These are phyloP conservation scores for Myxozyma melibiosi DNA, from an alignment of 805 yeast species.

Conservation along the genomic window DNA sequence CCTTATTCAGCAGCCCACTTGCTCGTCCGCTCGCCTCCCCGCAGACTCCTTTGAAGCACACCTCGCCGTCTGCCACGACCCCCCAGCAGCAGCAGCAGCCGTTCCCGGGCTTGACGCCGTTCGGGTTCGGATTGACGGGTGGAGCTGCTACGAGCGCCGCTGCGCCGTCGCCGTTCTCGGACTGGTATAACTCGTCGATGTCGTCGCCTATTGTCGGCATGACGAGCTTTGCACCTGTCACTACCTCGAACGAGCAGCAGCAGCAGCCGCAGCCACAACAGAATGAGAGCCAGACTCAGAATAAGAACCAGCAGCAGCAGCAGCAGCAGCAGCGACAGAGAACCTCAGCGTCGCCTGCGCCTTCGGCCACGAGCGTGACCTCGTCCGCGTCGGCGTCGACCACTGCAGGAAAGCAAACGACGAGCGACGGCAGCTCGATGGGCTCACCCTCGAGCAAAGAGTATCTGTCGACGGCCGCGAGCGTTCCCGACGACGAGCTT, in stretches of 20 bases:
- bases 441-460: neutral
- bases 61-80: neutral
- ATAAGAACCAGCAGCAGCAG: neutral
- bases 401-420: neutral
- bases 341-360: conserved; percentile 14
- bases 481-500: conserved; percentile 37
- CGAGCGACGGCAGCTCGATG: neutral
- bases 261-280: neutral
- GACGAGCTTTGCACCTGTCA: neutral
- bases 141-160: neutral
- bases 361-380: conserved; percentile 4
- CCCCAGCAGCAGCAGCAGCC: conserved; percentile 10
- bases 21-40: conserved; percentile 4
- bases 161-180: conserved; percentile 10
- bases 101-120: conserved; percentile 10
- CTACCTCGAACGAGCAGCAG: neutral
- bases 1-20: conserved; percentile 1
- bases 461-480: neutral
- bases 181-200: conserved; percentile 16
- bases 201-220: conserved; percentile 4
- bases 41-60: conserved; percentile 1
- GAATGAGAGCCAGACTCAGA: neutral
- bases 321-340: neutral
- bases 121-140: conserved; percentile 4
- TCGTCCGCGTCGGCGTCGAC: neutral